Evolutionary conservation across 148 eudicot genomes (phyloP), one percentile per base, ranked within the genome.

Genomic region (Gaultheria prostrata): DNA sequence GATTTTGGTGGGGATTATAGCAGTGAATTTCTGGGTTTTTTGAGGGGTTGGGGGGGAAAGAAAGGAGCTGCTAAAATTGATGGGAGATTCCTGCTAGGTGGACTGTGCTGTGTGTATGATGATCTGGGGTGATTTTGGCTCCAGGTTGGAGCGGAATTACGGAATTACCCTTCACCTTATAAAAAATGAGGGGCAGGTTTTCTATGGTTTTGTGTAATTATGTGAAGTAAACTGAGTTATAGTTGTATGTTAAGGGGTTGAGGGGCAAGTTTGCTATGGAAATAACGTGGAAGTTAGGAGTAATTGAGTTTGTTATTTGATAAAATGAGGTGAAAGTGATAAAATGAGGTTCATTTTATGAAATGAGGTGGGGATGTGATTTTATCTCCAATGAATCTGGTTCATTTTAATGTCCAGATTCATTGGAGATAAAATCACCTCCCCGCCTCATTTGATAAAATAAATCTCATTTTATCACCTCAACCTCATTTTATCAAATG

Each of bases 11-110:
- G 53, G 81, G 65, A 33, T 84, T 77, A 69, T 73, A 28, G 70
- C 8, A 32, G 65, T 51, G 46, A 53, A 54, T 51, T 32, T 78
- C 24, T 14, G 26, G 54, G 24, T 78, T 53, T 78, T 53, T 78
- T 32, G 80, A 53, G 46, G 13, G 32, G 8, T 71, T 30, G 82
- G 48, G 48, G 82, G 11, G 20, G 61, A 69, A 69, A 46, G 50
- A 13, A 54, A 32, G 49, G 46, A 26, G 61, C 8, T 1, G 82
- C 57, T 43, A 39, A 9, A 39, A 39, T 39, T 39, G 3, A 39
- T n/a, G 71, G 83, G 80, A 75, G 80, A 83, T 77, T 70, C 77
- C 73, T 39, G 73, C 82, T 54, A 30, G 53, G 82, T 54, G 81
- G 46, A 8, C 46, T 78, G 45, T 17, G 26, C 46, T 8, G 46